These are phyloP conservation scores for Globisporangium abappressorium DNA, from an alignment of 352 stramenopile species.

Conservation along the genomic window DNA sequence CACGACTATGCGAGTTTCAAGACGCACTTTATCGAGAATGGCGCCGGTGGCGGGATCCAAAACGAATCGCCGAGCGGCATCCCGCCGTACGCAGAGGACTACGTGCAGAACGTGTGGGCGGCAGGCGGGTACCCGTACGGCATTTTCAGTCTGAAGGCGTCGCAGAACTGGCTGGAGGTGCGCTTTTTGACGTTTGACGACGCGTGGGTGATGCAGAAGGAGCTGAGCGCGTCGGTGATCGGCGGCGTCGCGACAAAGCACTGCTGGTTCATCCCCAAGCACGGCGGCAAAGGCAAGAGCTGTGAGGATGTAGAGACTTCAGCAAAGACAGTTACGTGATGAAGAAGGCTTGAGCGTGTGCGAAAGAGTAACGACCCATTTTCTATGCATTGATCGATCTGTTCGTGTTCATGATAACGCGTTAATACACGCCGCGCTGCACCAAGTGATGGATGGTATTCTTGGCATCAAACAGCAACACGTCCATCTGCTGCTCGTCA, in stretches of 20 bases:
- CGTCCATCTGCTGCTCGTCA: no score
- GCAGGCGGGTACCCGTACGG: conserved; percentile 67
- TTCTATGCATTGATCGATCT: no score
- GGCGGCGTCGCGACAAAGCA: conserved; percentile 63
- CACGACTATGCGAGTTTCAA: conserved; percentile 56
- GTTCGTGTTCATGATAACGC: no score
- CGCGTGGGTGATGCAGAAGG: conserved; percentile 52
- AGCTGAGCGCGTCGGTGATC: conserved; percentile 36
- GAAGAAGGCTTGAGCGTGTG: not conserved
- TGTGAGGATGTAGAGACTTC: conserved; percentile 13
- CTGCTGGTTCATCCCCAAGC: conserved; percentile 68
- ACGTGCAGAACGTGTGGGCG: conserved; percentile 53
- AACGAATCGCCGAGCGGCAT: conserved; percentile 76
- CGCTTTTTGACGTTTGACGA: conserved; percentile 67
- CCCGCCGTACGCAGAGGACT: conserved; percentile 33
- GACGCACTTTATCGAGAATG: conserved; percentile 75
- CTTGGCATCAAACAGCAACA: no score
- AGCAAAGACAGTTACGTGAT: not conserved
- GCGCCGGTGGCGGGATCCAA: conserved; percentile 72
- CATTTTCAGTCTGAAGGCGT: conserved; percentile 62
- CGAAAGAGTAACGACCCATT: no score
- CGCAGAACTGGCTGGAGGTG: conserved; percentile 64
- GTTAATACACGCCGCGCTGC: no score
- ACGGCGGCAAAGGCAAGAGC: conserved; percentile 26
- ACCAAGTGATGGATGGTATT: no score